phyloP scores from a whole-genome alignment of 352 stramenopile genomes.

The Globisporangium orthogonon region DNA sequence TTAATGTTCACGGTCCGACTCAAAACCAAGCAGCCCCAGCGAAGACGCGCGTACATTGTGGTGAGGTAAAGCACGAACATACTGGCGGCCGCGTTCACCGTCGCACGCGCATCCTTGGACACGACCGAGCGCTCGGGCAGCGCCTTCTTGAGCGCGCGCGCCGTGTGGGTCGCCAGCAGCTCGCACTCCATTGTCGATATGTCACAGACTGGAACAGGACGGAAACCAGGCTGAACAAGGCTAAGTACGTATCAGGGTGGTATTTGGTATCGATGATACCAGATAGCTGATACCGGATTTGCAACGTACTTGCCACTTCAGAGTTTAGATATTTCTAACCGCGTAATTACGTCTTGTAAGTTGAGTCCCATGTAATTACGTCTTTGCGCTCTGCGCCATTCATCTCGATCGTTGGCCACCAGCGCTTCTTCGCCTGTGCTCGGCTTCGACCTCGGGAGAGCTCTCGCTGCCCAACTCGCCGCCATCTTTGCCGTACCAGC shows the following conservation, averaged over 20 bases:
- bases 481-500: neutral
- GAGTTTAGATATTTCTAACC: too few relatives aligned
- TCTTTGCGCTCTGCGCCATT: conserved; percentile 7
- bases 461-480: neutral
- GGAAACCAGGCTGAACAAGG: too few relatives aligned
- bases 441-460: neutral
- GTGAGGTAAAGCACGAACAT: conserved; percentile 79
- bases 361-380: neutral
- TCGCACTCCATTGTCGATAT: conserved; percentile 54
- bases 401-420: conserved; percentile 1
- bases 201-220: too few relatives aligned
- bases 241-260: too few relatives aligned
- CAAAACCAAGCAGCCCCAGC: too few relatives aligned
- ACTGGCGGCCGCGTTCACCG: conserved; percentile 62
- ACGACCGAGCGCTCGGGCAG: conserved; percentile 63
- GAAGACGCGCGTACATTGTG: conserved; percentile 32
- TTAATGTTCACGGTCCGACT: too few relatives aligned
- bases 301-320: neutral
- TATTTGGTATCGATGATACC: too few relatives aligned
- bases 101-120: conserved; percentile 57
- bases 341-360: neutral
- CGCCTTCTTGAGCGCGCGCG: conserved; percentile 55
- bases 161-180: conserved; percentile 56
- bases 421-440: neutral
- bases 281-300: too few relatives aligned